phyloP scores from a whole-genome alignment of 495 filamentous ascomycete genomes.

The Lophium mytilinum region DNA sequence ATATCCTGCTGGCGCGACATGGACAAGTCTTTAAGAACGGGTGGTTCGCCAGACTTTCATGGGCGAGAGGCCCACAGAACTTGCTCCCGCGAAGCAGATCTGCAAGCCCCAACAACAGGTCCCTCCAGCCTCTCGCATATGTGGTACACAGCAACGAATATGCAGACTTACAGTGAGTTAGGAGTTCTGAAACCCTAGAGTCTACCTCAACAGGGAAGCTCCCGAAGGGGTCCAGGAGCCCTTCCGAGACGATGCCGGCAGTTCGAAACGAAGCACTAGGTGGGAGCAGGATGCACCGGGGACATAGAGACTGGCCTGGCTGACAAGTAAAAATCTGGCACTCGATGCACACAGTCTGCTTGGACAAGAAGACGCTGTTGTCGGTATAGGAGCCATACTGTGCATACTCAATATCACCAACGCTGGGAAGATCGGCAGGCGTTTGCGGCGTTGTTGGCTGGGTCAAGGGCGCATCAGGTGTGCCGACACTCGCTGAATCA shows the following conservation, averaged over 20 bases:
- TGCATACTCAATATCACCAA: constrained; percentile 2
- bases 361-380: constrained; percentile 5
- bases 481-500: constrained; percentile 16
- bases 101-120: background rate
- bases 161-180: constrained; percentile 21
- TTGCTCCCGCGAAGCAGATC: background rate
- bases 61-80: background rate
- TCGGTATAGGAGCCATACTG: background rate
- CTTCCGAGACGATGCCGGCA: background rate
- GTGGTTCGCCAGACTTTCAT: background rate
- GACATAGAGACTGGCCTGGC: constrained; percentile 16
- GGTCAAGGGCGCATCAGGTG: constrained; percentile 18
- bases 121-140: too few relatives aligned
- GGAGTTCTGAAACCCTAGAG: constrained; percentile 9
- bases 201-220: constrained; percentile 14
- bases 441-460: constrained; percentile 15
- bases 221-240: constrained; percentile 22
- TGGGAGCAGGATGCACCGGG: constrained; percentile 10
- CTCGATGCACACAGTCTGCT: constrained; percentile 15
- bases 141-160: too few relatives aligned
- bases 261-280: constrained; percentile 1
- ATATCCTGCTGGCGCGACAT: background rate
- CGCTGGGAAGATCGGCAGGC: background rate
- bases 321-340: constrained; percentile 18
- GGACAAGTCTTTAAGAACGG: background rate